Percentiles rank a stretch among this genome's conserved stretches.
Evolutionary conservation across 345 rosid species (phyloP).

Genomic region (Lumnitzera racemosa): DNA sequence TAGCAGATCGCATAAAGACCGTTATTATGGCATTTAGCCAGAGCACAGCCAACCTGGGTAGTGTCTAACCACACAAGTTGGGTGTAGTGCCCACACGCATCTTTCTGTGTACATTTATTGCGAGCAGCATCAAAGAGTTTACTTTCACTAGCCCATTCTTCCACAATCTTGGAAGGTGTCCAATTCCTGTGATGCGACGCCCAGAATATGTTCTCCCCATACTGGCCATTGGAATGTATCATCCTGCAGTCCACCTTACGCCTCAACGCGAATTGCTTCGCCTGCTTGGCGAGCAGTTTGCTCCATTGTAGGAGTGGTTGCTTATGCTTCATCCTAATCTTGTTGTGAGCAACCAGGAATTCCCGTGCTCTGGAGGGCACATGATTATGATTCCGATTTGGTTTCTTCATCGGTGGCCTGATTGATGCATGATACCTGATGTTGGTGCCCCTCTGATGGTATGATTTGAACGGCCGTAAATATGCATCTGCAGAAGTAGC

Average conservation of each 20-base stretch:
- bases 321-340: slow-evolving; percentile 10
- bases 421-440: too few species aligned
- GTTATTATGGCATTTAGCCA: slow-evolving; percentile 11
- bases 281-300: slow-evolving; percentile 18
- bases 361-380: slow-evolving; percentile 1
- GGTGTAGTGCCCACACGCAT: slow-evolving; percentile 50
- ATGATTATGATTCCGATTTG: background rate
- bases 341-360: slow-evolving; percentile 33
- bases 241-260: slow-evolving; percentile 22
- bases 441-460: too few species aligned
- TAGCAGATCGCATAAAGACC: slow-evolving; percentile 28
- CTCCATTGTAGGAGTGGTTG: slow-evolving; percentile 33
- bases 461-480: too few species aligned
- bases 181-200: slow-evolving; percentile 15
- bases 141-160: slow-evolving; percentile 29
- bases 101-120: slow-evolving; percentile 13
- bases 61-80: slow-evolving; percentile 41
- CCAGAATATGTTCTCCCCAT: slow-evolving; percentile 54
- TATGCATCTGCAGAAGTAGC: background rate
- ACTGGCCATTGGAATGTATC: slow-evolving; percentile 29
- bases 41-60: slow-evolving; percentile 31
- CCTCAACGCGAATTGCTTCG: slow-evolving; percentile 12
- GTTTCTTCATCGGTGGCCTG: too few species aligned
- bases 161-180: slow-evolving; percentile 25
- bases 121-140: slow-evolving; percentile 10